Evolutionary conservation across 1,284 basidiomycete genomes (phyloP), one percentile per base, ranked within the genome.

Genomic region (Coriolopsis trogii): DNA sequence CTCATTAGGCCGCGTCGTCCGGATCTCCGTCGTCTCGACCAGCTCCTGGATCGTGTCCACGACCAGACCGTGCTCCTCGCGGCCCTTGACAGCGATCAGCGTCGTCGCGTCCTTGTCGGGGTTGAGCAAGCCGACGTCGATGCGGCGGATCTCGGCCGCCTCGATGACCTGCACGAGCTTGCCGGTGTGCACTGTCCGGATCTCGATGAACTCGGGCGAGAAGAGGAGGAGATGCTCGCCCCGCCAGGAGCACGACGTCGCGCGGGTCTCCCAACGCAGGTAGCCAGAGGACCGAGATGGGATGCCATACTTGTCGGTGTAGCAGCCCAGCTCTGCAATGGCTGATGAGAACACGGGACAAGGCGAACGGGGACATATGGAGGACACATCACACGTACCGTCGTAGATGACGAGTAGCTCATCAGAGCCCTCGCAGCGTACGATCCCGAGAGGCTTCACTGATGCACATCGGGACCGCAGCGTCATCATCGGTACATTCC

Each of bases 131-230:
- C 74, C 74, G 6, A 72, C 64, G 57, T 82, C 77, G 45, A 89
- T 67, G 25, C 89, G 74, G 26, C 87, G 81, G 25, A 91, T 77
- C 60, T 89, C 85, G 15, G 63, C 58, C 0, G 77, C 88, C 62
- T 89, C 85, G 41, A 91, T 81, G 20, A 90, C 86, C 67, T 92
- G 89, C 16, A 85, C 80, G 18, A 92, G 80, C 47, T 79, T 69
- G 3, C 87, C 84, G 2, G 82, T 85, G 18, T 73, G 67, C 20
- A 80, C 70, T 48, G 82, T 74, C 49, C 90, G 80, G 18, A 91
- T 73, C 66, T 92, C 89, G 61, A 92, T 76, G 64, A 88, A 91
- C 46, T 82, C 77, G 15, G 79, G 57, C 9, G 87, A 89, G 69
- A 92, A 82, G 30, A 92, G 79, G 13, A 92, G 74, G 53, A 91